These are phyloP conservation scores for Aspergillus viridinutans DNA, from an alignment of 2,329 filamentous ascomycete genomes.

Conservation along the genomic window DNA sequence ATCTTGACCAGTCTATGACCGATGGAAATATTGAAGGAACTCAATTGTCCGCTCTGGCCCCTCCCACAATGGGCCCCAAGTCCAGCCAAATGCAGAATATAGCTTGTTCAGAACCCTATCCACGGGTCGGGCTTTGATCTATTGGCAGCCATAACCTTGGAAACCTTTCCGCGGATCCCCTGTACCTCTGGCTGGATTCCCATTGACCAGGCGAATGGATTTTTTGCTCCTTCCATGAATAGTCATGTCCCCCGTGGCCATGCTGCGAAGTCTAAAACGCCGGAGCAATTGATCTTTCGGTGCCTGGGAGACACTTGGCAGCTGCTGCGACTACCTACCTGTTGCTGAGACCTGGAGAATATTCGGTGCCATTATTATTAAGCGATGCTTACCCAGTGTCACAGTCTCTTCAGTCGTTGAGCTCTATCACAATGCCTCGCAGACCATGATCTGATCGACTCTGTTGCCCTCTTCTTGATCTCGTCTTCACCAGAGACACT, in stretches of 20 bases:
- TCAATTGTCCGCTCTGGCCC: no score
- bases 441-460: background rate
- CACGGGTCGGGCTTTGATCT: background rate
- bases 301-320: background rate
- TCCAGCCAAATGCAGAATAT: background rate
- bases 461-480: background rate
- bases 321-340: background rate
- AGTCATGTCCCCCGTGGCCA: background rate
- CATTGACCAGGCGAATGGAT: background rate
- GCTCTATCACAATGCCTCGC: background rate
- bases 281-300: background rate
- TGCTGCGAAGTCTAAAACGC: background rate
- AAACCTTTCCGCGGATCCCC: background rate
- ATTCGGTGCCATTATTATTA: background rate
- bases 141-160: background rate
- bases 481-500: background rate
- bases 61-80: background rate
- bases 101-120: background rate
- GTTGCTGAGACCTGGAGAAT: background rate
- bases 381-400: background rate
- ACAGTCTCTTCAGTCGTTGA: background rate
- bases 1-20: background rate
- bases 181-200: background rate
- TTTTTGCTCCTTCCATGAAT: background rate
- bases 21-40: background rate